These are phyloP conservation scores for Trichoderma cornu-damae DNA, from an alignment of 2,329 filamentous ascomycete genomes.

Conservation along the genomic window DNA sequence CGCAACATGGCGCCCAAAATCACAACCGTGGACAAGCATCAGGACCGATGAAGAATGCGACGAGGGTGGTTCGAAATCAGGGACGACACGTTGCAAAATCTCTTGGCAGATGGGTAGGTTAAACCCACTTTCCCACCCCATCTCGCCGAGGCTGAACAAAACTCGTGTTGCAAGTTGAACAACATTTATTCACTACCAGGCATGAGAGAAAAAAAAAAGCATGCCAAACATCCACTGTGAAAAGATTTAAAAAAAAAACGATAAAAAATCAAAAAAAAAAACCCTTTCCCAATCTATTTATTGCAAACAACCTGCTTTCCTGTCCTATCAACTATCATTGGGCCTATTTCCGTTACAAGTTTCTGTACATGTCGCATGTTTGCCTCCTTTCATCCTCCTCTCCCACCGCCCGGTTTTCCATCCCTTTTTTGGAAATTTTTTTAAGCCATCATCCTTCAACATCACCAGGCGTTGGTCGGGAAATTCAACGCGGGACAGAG, in stretches of 20 bases:
- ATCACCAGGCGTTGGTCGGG: constrained; percentile 14
- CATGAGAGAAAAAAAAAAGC: too few relatives aligned
- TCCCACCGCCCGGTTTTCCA: constrained; percentile 6
- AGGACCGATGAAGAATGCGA: neutral
- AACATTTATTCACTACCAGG: too few relatives aligned
- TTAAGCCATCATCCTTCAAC: constrained; percentile 18
- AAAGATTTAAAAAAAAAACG: too few relatives aligned
- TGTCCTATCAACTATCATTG: neutral
- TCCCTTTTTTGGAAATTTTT: neutral
- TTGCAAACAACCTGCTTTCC: neutral
- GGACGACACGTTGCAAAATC: too few relatives aligned
- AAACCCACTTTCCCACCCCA: too few relatives aligned
- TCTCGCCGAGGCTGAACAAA: too few relatives aligned
- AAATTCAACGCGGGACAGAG: constrained; percentile 22
- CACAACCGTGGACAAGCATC: constrained; percentile 47
- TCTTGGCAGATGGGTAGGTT: too few relatives aligned
- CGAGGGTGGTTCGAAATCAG: too few relatives aligned
- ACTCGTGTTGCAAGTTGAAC: too few relatives aligned
- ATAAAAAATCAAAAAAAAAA: neutral
- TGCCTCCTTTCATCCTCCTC: constrained; percentile 7
- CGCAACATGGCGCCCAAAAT: constrained; percentile 58
- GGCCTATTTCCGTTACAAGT: neutral
- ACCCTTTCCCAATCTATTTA: neutral
- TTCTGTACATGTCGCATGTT: constrained; percentile 10
- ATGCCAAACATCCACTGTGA: too few relatives aligned